Percentiles rank a stretch among this genome's conserved stretches.
Conservation (phyloP, 176 grass and related monocot genomes). For the Ananas comosus region DNA sequence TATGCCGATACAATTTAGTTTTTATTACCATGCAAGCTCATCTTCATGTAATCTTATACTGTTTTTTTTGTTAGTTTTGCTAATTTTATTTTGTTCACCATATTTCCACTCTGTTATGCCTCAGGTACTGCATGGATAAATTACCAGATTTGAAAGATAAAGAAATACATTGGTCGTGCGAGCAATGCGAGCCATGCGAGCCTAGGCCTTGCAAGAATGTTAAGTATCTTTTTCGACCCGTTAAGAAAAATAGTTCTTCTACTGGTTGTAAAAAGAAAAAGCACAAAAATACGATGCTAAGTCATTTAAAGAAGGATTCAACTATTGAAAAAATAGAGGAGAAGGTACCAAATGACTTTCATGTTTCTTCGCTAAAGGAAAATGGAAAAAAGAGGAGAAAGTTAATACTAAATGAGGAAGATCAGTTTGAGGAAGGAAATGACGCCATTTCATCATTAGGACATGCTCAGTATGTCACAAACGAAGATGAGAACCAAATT, state of each 20-base stretch:
- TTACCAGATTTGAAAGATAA: slow-evolving; percentile 1
- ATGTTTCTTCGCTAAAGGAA: not conserved
- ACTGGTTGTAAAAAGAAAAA: not conserved
- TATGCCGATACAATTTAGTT: slow-evolving; percentile 2
- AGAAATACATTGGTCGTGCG: slow-evolving; percentile 16
- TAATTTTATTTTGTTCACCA: not conserved
- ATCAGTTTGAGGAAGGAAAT: not conserved
- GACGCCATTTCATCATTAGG: not conserved
- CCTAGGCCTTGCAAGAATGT: not conserved
- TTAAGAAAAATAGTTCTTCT: not conserved
- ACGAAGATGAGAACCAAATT: too few relatives aligned
- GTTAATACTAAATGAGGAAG: not conserved
- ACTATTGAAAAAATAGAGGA: not conserved
- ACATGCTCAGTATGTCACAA: too few relatives aligned
- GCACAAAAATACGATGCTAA: not conserved
- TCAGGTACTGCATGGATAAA: slow-evolving; percentile 30
- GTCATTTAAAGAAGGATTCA: not conserved
- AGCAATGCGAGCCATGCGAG: slow-evolving; percentile 24
- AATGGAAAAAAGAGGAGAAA: not conserved
- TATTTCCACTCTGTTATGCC: not conserved
- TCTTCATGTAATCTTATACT: not conserved
- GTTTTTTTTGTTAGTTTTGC: not conserved
- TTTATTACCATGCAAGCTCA: too few relatives aligned
- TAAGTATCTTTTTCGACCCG: not conserved
- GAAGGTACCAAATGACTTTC: not conserved